Evolutionary conservation across 1,284 basidiomycete species (phyloP), one percentile per base, ranked within the genome.

Genomic region (Ustilago cynodontis): DNA sequence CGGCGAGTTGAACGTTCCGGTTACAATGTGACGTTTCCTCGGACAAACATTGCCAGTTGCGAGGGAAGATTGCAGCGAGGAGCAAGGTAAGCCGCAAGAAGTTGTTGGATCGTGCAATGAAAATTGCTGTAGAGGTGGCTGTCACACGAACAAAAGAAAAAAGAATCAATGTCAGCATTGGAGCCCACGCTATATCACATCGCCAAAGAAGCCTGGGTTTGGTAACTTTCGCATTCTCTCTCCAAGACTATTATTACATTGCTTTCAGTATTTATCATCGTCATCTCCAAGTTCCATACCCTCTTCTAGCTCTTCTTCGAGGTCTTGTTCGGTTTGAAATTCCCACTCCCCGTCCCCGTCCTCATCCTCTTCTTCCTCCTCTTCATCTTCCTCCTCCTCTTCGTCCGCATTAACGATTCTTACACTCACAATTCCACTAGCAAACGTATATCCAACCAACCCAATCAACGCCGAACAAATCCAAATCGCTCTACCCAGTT

Each of bases 341-440:
- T 73, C 24, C 57, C 59, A 18, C 53, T 53, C 43, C 24, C 20
- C 47, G 7, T 62, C 59, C 4, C 63, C 61, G 2, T 58, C 61
- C 9, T 62, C 65, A 5, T 62, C 71, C 0, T 68, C 71, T 2
- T 64, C 75, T 0, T 69, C 76, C 1, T 72, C 62, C 1, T 63
- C 68, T 0, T 65, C 65, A 3, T 55, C 69, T 5, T 60, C 72
- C 11, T 65, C 64, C 18, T 65, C 60, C 49, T 61, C 57, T 3
- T 57, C 50, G n/a, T 59, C 68, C 1, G 50, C 59, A 28, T 73
- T 69, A 20, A 62, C 63, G 16, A 65, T 62, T 51, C 74, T 64
- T 31, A 83, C 72, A 68, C 72, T 78, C 63, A 83, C 74, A 69
- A 83, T 74, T 41, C 81, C 81, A 41, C 76, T 80, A 26, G 72